Evolutionary conservation across 345 rosid species (phyloP), one percentile per base, ranked within the genome.

Genomic region (Citrus maxima): DNA sequence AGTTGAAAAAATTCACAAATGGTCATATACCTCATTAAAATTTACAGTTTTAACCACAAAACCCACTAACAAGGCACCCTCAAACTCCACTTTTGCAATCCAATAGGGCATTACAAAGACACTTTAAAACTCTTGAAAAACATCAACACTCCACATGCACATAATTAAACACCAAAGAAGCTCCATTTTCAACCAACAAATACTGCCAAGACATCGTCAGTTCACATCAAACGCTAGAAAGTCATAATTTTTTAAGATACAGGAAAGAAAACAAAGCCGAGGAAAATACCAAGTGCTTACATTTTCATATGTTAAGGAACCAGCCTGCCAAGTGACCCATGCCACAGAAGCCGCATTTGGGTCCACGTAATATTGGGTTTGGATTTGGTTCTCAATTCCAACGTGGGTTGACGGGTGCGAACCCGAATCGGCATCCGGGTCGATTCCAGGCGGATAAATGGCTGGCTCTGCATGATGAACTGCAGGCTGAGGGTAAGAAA

Each of bases 391-490:
- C n/a, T 54, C 70, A 54, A 60, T 51, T 40, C 38, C 62, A n/a
- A 78, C 49, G 22, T 73, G 61, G 77, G 77, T 46, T 8, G 56
- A 42, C 12, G 76, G 21, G 46, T 55, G 58, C 16, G 49, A 32
- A 75, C 60, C 51, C 72, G 59, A 56, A 67, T 59, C 35, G 10
- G 75, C 60, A 46, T 49, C 72, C 21, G 69, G 72, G 4, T 79
- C 80, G 67, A 75, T 73, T 38, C 67, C 80, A 9, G 80, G 85
- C 7, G 80, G 80, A 62, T 51, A 59, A 55, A 80, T 16, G 22
- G 32, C 13, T 30, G 64, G 65, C 27, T 73, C 78, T 10, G 80
- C 21, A 30, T 49, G 30, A 6, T 72, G 80, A 69, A 62, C 40
- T 1, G n/a, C 9, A 42, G 78, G 46, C 10, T 40, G 76, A 55